Evolutionary conservation across 371 early-diverging fungal species (phyloP).

Genomic region (Apophysomyces ossiformis): DNA sequence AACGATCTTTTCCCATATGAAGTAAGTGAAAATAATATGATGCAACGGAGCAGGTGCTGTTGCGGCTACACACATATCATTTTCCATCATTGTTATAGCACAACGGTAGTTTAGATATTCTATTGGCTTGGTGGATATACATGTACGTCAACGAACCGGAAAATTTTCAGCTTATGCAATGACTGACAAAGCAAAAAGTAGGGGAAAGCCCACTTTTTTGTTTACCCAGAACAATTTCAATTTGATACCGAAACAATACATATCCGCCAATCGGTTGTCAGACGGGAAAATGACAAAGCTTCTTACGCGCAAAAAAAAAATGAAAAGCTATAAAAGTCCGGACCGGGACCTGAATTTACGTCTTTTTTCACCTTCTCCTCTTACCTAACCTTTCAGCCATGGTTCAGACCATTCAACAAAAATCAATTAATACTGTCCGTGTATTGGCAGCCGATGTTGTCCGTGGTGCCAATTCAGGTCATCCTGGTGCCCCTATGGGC

Average conservation of each 20-base stretch:
- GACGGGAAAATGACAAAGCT: slow-evolving; percentile 10
- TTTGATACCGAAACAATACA: slow-evolving; percentile 2
- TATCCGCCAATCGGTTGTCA: slow-evolving; percentile 3
- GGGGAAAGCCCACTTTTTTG: neutral
- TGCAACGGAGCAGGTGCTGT: neutral
- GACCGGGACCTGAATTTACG: slow-evolving; percentile 4
- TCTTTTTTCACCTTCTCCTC: slow-evolving; percentile 16
- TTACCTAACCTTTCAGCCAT: slow-evolving; percentile 26
- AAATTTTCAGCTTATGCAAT: slow-evolving; percentile 8
- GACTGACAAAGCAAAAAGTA: slow-evolving; percentile 2
- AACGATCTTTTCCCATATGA: slow-evolving; percentile 3
- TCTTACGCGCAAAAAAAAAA: neutral
- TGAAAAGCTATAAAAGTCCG: slow-evolving; percentile 1
- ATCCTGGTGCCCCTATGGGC: slow-evolving; percentile 87
- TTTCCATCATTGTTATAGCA: neutral
- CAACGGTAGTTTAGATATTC: neutral
- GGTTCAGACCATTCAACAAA: slow-evolving; percentile 65
- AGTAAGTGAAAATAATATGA: neutral
- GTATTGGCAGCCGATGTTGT: slow-evolving; percentile 94
- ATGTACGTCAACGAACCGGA: slow-evolving; percentile 6
- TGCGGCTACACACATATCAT: neutral
- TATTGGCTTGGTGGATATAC: neutral
- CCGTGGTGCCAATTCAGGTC: slow-evolving; percentile 96
- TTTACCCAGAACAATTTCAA: slow-evolving; percentile 6
- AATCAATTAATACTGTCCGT: slow-evolving; percentile 92